Evolutionary conservation across 805 yeast genomes (phyloP), one percentile per base, ranked within the genome.

Genomic region (Nakazawaea ernobii): DNA sequence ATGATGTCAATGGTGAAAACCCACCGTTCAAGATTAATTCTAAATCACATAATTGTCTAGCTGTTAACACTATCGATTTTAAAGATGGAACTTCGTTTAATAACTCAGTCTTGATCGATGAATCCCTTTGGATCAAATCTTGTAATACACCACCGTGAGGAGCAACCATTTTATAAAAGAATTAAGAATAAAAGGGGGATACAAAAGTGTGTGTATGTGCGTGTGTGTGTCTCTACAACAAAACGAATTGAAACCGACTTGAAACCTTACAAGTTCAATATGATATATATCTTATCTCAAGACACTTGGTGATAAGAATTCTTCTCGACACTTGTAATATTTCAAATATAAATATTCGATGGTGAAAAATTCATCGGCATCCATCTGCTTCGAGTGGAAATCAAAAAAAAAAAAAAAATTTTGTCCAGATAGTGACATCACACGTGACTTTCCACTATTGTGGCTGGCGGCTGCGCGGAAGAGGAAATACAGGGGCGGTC

Each of bases 111-210:
- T 76, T 81, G 54, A 76, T 79, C 35, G 78, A 63, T 32, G 80
- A 77, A 65, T 91, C 98, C 68, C 98, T 83, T 46, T 82, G 79
- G 49, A 90, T 75, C 52, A 91, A 75, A 65, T 91, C 98, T 67
- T 91, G 84, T 55, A 91, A 78, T 47, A 73, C 72, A 58, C 97
- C 97, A 62, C 97, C 98, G 77, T 92, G 97, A 49, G 98, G 96
- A 58, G 80, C 68, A 50, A 84, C 82, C 87, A 83, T 82, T 43
- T 42, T n/a, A n/a, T n/a, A n/a, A n/a, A n/a, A n/a, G n/a, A n/a
- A n/a, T n/a, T n/a, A n/a, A n/a, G n/a, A n/a, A n/a, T n/a, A n/a
- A n/a, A n/a, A n/a, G n/a, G n/a, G n/a, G n/a, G n/a, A n/a, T n/a
- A n/a, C n/a, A n/a, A n/a, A n/a, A n/a, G n/a, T n/a, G n/a, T n/a